Evolutionary conservation across 805 yeast species (phyloP).

Genomic region (Hanseniaspora singularis): DNA sequence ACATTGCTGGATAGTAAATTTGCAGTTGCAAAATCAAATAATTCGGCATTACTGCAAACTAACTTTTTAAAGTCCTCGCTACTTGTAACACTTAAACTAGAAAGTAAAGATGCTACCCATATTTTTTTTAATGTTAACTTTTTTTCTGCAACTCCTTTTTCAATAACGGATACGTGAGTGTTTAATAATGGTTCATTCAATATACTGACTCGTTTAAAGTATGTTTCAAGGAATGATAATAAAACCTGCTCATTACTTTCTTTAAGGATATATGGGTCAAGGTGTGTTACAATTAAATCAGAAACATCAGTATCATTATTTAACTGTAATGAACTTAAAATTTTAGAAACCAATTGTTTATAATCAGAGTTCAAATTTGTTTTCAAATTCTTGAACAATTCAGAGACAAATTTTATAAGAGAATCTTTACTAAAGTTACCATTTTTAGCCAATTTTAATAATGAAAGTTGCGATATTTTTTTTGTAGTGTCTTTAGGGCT

Average conservation of each 20-base stretch:
- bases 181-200: slow-evolving; percentile 23
- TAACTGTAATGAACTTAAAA: slow-evolving; percentile 31
- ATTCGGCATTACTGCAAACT: slow-evolving; percentile 28
- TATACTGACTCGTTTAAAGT: slow-evolving; percentile 35
- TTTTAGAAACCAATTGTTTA: slow-evolving; percentile 40
- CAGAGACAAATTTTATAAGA: slow-evolving; percentile 35
- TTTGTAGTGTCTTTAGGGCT: slow-evolving; percentile 62
- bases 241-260: slow-evolving; percentile 67
- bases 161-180: slow-evolving; percentile 29
- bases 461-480: slow-evolving; percentile 34
- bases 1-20: slow-evolving; percentile 31
- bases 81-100: slow-evolving; percentile 20
- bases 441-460: slow-evolving; percentile 21
- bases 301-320: slow-evolving; percentile 26
- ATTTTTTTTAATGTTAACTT: slow-evolving; percentile 49
- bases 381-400: slow-evolving; percentile 47
- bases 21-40: slow-evolving; percentile 26
- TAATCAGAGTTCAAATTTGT: slow-evolving; percentile 52
- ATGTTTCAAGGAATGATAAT: slow-evolving; percentile 36
- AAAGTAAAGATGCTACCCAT: slow-evolving; percentile 47
- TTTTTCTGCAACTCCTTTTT: slow-evolving; percentile 54
- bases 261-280: slow-evolving; percentile 47
- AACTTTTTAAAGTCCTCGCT: slow-evolving; percentile 40
- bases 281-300: slow-evolving; percentile 31
- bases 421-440: slow-evolving; percentile 25